phyloP scores from a whole-genome alignment of 164 flowering plant species.

The Nelumbo lutea region DNA sequence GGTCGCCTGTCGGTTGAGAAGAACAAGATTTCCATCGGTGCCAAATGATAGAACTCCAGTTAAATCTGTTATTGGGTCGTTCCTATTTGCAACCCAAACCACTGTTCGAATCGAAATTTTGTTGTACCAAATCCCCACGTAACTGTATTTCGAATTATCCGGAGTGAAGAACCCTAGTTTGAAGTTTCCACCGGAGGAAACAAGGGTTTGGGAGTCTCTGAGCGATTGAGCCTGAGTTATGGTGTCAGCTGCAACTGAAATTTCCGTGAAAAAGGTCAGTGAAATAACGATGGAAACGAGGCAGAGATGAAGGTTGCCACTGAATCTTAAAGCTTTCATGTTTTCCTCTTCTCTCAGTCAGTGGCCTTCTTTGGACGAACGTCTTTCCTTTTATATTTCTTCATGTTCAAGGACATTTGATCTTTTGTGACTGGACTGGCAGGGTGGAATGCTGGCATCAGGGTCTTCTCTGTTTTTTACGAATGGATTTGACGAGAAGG shows the following conservation, averaged over 20 bases:
- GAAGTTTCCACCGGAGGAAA: conserved; percentile 6
- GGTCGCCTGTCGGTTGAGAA: conserved; percentile 10
- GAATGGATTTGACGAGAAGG: too few relatives aligned
- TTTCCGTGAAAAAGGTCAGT: not conserved
- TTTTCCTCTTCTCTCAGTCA: too few relatives aligned
- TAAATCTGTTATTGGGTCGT: conserved; percentile 33
- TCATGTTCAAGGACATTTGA: too few relatives aligned
- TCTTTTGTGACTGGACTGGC: too few relatives aligned
- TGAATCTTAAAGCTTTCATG: too few relatives aligned
- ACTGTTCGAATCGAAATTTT: conserved; percentile 16
- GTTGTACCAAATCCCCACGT: conserved; percentile 23
- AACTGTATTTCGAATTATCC: conserved; percentile 8
- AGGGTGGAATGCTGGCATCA: too few relatives aligned
- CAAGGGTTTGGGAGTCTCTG: conserved; percentile 12
- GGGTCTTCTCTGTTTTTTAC: too few relatives aligned
- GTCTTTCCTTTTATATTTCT: too few relatives aligned
- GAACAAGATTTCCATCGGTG: conserved; percentile 23
- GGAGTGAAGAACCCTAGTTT: conserved; percentile 23
- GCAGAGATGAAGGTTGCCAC: not conserved
- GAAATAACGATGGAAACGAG: not conserved
- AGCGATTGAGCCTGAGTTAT: conserved; percentile 10
- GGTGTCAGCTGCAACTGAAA: conserved; percentile 4
- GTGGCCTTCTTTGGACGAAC: too few relatives aligned
- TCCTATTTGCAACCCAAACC: conserved; percentile 67
- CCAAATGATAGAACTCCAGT: conserved; percentile 26